phyloP scores from a whole-genome alignment of 768 basidiomycete species.

The Cystofilobasidium macerans region DNA sequence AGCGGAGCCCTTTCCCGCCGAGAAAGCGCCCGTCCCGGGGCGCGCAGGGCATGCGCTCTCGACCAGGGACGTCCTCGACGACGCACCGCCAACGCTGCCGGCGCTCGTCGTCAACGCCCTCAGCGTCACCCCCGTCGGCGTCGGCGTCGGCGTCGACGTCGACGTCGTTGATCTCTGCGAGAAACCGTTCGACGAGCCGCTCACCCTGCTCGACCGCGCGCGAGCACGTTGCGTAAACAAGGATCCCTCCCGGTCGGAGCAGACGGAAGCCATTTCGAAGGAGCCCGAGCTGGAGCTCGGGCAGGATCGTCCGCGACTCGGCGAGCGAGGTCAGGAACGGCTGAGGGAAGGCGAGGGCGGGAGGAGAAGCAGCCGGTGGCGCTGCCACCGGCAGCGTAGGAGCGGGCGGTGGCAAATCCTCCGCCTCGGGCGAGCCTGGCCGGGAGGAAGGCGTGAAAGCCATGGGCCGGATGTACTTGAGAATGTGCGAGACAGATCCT shows the following conservation, averaged over 20 bases:
- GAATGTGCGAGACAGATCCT: slow-evolving; percentile 17
- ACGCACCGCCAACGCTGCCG: no score
- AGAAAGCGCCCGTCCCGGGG: slow-evolving; percentile 1
- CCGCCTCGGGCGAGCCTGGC: neutral
- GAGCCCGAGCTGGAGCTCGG: slow-evolving; percentile 17
- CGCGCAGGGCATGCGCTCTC: slow-evolving; percentile 17
- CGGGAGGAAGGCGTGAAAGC: neutral
- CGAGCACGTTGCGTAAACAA: slow-evolving; percentile 98
- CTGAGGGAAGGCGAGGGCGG: neutral
- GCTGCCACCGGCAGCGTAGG: no score
- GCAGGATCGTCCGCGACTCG: neutral
- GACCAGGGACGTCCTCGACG: slow-evolving; percentile 17
- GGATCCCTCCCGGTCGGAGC: slow-evolving; percentile 66
- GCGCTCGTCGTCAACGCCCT: no score
- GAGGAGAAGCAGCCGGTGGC: neutral
- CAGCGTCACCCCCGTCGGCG: no score
- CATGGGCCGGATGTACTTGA: slow-evolving; percentile 9
- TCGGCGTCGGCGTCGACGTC: no score
- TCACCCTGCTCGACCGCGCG: slow-evolving; percentile 95
- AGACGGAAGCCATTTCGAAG: slow-evolving; percentile 39
- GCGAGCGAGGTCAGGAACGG: slow-evolving; percentile 5
- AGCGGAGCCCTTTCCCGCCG: slow-evolving; percentile 19
- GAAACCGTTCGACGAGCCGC: slow-evolving; percentile 55
- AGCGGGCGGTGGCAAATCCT: no score
- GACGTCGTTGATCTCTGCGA: slow-evolving; percentile 10